phyloP scores from a whole-genome alignment of 176 grass and related monocot species.

The Rhynchospora tenuis region DNA sequence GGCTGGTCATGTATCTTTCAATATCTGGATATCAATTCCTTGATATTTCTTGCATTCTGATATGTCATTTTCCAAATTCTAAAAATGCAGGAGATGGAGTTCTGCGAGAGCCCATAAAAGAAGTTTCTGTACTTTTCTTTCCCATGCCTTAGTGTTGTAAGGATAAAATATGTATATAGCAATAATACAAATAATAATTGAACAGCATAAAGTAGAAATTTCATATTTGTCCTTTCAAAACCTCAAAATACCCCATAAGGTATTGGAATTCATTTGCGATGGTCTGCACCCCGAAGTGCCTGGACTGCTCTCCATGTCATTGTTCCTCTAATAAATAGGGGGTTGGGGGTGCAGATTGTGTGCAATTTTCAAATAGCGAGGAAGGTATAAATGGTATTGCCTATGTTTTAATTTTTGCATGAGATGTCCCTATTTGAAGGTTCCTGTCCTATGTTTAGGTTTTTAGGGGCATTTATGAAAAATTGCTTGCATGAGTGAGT shows the following conservation, averaged over 20 bases:
- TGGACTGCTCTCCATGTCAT: neutral
- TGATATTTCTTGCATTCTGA: constrained; percentile 7
- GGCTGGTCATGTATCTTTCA: neutral
- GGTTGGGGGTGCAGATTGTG: neutral
- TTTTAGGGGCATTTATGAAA: neutral
- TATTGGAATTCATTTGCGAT: neutral
- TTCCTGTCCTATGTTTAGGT: neutral
- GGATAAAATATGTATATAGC: constrained; percentile 23
- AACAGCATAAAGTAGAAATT: constrained; percentile 13
- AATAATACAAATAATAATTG: neutral
- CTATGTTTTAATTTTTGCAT: neutral
- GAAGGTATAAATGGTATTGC: constrained; percentile 4
- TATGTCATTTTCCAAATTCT: constrained; percentile 3
- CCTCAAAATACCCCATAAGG: neutral
- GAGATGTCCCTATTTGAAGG: neutral
- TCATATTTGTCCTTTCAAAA: neutral
- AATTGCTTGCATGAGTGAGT: neutral
- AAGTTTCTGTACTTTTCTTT: neutral
- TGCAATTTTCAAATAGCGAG: neutral
- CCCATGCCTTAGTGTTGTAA: neutral
- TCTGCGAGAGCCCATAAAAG: constrained; percentile 70
- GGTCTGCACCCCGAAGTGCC: neutral
- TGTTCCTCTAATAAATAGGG: neutral
- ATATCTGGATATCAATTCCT: neutral
- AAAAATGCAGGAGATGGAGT: constrained; percentile 69